These are phyloP conservation scores for Ashbya aceris DNA, from an alignment of 1,139 yeast species.

Conservation along the genomic window DNA sequence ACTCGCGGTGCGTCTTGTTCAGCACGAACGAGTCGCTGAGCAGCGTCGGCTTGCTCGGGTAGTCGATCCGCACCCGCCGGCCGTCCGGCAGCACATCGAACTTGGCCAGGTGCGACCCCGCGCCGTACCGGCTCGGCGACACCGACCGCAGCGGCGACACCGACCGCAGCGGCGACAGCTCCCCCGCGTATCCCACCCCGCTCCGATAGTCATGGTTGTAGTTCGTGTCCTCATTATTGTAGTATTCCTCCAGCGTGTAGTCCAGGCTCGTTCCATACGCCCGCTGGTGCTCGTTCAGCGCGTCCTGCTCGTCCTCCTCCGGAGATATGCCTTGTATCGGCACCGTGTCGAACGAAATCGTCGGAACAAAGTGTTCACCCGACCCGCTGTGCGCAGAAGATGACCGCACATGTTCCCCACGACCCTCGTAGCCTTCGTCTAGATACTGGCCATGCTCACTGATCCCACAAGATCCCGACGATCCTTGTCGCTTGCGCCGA, in stretches of 20 bases:
- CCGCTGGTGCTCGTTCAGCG: constrained; percentile 17
- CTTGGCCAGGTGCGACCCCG: constrained; percentile 4
- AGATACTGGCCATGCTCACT: too few species aligned
- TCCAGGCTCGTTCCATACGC: constrained; percentile 14
- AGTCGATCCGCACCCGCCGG: constrained; percentile 26
- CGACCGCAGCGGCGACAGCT: constrained; percentile 5
- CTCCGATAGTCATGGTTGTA: constrained; percentile 1
- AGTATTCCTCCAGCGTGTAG: constrained; percentile 27
- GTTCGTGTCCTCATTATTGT: constrained; percentile 22
- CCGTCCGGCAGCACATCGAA: constrained; percentile 15
- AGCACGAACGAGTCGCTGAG: constrained; percentile 24
- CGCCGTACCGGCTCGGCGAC: constrained; percentile 3
- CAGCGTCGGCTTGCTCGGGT: constrained; percentile 27
- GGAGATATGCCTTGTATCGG: constrained; percentile 20
- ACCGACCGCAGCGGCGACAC: constrained; percentile 10
- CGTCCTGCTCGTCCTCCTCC: constrained; percentile 13
- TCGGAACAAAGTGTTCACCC: constrained; percentile 13
- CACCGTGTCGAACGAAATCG: constrained; percentile 29
- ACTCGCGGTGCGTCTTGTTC: constrained; percentile 18
- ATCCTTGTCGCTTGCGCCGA: not conserved
- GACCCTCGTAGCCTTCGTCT: too few species aligned
- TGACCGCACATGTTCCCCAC: too few species aligned
- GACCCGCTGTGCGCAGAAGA: too few species aligned
- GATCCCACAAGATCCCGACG: not conserved
- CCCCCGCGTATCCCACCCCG: not conserved